These are phyloP conservation scores for Pestalotiopsis fici DNA, from an alignment of 2,329 filamentous ascomycete species.

Conservation along the genomic window DNA sequence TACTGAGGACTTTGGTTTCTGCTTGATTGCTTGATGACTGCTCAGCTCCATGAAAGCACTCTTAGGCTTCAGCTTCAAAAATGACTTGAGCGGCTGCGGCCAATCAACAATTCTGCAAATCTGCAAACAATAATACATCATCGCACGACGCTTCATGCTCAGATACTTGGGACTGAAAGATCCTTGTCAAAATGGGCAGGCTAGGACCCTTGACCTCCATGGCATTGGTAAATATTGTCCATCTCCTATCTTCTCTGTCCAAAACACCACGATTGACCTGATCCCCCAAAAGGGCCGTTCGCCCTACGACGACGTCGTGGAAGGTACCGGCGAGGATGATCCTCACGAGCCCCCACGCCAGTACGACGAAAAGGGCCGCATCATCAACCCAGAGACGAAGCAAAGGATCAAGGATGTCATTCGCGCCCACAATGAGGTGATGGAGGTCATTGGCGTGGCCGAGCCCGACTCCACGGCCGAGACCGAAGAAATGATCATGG, in stretches of 20 bases:
- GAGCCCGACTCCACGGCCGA: slow-evolving; percentile 53
- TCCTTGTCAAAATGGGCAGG: slow-evolving; percentile 46
- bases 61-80: no score
- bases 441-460: slow-evolving; percentile 63
- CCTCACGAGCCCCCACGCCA: slow-evolving; percentile 43
- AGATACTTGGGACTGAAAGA: background rate
- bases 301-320: slow-evolving; percentile 59
- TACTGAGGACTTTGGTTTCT: no score
- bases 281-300: slow-evolving; percentile 51
- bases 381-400: slow-evolving; percentile 55
- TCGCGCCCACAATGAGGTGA: slow-evolving; percentile 63
- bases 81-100: no score
- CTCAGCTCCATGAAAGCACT: no score
- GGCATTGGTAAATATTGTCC: slow-evolving; percentile 46
- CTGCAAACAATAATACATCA: no score
- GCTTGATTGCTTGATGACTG: no score
- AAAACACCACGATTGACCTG: background rate
- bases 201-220: slow-evolving; percentile 58
- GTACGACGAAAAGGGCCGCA: slow-evolving; percentile 58
- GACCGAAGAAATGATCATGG: slow-evolving; percentile 35
- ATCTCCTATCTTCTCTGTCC: background rate
- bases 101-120: no score
- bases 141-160: background rate
- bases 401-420: slow-evolving; percentile 58
- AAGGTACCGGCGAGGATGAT: slow-evolving; percentile 46